A percentile compares a stretch with the other conserved stretches of the same genome.
Conservation (phyloP, 2,329 filamentous ascomycete species). For the Ophiostoma himal-ulmi region DNA sequence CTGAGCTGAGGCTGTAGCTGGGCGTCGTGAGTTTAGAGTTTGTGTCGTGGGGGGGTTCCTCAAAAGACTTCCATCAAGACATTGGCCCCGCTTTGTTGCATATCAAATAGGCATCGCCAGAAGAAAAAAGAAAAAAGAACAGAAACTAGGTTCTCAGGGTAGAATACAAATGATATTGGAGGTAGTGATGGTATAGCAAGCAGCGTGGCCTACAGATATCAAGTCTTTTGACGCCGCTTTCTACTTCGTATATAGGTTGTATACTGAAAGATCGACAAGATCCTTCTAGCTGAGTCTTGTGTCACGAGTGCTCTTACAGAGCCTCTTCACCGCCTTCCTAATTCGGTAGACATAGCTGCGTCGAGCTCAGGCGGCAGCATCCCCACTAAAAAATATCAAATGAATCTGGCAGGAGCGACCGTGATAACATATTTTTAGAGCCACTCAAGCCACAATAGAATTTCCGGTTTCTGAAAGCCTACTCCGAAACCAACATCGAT, state of each 20-base stretch:
- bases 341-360: not conserved
- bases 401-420: not conserved
- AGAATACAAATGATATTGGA: too few relatives aligned
- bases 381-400: constrained; percentile 11
- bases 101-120: not conserved
- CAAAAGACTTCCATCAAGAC: not conserved
- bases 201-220: not conserved
- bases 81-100: not conserved
- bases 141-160: too few relatives aligned
- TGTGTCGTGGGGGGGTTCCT: not conserved
- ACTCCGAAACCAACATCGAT: not conserved
- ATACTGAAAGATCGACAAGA: not conserved
- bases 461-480: not conserved
- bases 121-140: too few relatives aligned
- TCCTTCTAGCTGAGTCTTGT: not conserved
- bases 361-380: not conserved
- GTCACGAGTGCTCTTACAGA: not conserved
- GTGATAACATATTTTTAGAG: not conserved
- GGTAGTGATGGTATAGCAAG: too few relatives aligned
- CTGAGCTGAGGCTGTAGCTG: not conserved
- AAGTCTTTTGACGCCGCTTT: not conserved
- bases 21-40: not conserved
- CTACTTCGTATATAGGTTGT: too few relatives aligned
- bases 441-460: not conserved
- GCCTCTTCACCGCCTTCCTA: not conserved